Base-by-base conservation (phyloP, 2,329 filamentous ascomycete genomes). In the Chaetomium strumarium region DNA sequence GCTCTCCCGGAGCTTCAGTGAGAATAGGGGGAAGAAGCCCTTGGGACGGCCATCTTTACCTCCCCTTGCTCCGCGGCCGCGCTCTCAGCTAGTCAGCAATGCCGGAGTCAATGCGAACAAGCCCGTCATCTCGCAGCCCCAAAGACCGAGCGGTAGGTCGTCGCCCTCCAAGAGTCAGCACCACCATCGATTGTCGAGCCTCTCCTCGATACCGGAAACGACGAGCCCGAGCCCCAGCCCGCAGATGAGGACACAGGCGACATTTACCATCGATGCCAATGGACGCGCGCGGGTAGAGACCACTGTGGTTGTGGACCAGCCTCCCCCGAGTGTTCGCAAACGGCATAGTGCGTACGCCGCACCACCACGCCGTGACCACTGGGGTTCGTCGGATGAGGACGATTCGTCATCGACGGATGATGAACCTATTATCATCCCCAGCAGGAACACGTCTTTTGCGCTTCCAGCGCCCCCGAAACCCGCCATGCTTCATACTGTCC, bases 361-460 rank as follows among this genome's bases (percentile, higher is more conserved):
- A 20, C 48, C 55, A 14, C 63, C 57, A 20, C 61, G 58, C n/a
- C 60, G 53, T 10, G 24, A 24, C 24, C 55, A 58, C 20, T 75
- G 72, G 69, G 72, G 73, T 13, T 75, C 74, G 5, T 76, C 75
- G 0, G 74, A 55, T 29, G 55, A 66, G 6, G 70, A 78, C 30
- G 75, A 76, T 43, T 75, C 76, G 2, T 83, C 79, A 1, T 83
- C 80, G 0, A 76, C 75, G 4, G 82, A 85, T 56, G 81, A 85
- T 49, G 82, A 85, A 52, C 80, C 79, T 12, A 84, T 85, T 55
- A 75, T 84, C 46, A 80, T 85, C 37, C 81, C 81, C 30, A 84
- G 80, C 63, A 74, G 80, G 40, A 79, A 75, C 55, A 72, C 72
- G 4, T 84, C 81, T 0, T 84, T 83, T 64, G 76, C 74, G 2